phyloP scores from a whole-genome alignment of 345 rosid species.

The Eutrema yunnanense region DNA sequence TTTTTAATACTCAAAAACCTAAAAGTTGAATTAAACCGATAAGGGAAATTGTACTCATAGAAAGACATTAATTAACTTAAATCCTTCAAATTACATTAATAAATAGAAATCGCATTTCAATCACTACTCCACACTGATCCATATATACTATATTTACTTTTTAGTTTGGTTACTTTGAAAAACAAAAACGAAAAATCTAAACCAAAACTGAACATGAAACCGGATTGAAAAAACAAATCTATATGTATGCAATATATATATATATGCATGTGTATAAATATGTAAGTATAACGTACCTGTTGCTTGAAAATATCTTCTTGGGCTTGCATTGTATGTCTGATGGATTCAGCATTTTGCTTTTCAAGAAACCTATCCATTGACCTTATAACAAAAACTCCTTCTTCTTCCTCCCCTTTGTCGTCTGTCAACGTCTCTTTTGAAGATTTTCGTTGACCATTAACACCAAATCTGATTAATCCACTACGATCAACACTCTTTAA shows the following conservation, averaged over 20 bases:
- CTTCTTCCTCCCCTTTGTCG: constrained; percentile 13
- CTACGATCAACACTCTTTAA: constrained; percentile 30
- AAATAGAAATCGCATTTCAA: background rate
- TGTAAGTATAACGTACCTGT: constrained; percentile 43
- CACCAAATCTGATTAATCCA: constrained; percentile 26
- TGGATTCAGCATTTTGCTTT: constrained; percentile 45
- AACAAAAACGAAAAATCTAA: background rate
- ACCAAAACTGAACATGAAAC: background rate
- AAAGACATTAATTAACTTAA: background rate
- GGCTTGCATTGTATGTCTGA: constrained; percentile 71
- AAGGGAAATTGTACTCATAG: background rate
- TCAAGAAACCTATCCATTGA: constrained; percentile 46
- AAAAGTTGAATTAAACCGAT: background rate
- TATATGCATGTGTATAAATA: background rate
- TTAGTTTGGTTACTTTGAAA: background rate
- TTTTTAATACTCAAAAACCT: background rate
- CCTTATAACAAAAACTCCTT: constrained; percentile 14
- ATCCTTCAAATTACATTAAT: background rate
- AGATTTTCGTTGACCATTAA: constrained; percentile 41
- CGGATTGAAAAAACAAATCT: background rate
- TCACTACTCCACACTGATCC: background rate
- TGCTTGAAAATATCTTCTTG: constrained; percentile 71
- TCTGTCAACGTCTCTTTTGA: constrained; percentile 21
- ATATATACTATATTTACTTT: background rate
- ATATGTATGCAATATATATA: background rate